A percentile compares a stretch with the other conserved stretches of the same genome.
Conservation (phyloP, 805 yeast genomes). For the Candida easanensis region DNA sequence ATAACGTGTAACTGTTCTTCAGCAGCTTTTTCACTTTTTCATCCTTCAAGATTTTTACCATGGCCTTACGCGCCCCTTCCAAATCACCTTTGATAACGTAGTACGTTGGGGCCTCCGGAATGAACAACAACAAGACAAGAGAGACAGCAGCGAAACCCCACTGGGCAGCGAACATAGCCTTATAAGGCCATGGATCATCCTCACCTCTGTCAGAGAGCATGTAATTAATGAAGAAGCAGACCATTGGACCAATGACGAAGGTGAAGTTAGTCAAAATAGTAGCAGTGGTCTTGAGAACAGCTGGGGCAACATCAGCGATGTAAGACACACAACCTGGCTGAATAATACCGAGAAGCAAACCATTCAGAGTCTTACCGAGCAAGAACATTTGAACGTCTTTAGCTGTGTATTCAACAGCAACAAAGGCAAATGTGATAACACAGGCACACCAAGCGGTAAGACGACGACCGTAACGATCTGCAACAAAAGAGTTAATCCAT, state of each 20-base stretch:
- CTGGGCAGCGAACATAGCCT: conserved; percentile 32
- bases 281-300: conserved; percentile 36
- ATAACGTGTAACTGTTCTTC: conserved; percentile 31
- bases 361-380: conserved; percentile 39
- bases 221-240: conserved; percentile 30
- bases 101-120: conserved; percentile 45
- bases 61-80: conserved; percentile 33
- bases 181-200: conserved; percentile 28
- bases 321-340: conserved; percentile 36
- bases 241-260: conserved; percentile 36
- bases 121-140: conserved; percentile 31
- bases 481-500: conserved; percentile 13
- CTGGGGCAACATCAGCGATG: conserved; percentile 40
- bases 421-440: conserved; percentile 31
- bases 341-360: conserved; percentile 39
- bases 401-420: conserved; percentile 40
- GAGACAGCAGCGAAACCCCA: conserved; percentile 18
- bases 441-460: conserved; percentile 29
- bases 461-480: conserved; percentile 37
- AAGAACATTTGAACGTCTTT: conserved; percentile 33
- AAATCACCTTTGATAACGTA: conserved; percentile 33
- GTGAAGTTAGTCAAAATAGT: conserved; percentile 37
- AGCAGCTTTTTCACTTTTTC: conserved; percentile 21
- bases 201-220: conserved; percentile 15
- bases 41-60: conserved; percentile 20